These are phyloP conservation scores for Ustilago lituana DNA, from an alignment of 1,284 basidiomycete species.

Conservation along the genomic window DNA sequence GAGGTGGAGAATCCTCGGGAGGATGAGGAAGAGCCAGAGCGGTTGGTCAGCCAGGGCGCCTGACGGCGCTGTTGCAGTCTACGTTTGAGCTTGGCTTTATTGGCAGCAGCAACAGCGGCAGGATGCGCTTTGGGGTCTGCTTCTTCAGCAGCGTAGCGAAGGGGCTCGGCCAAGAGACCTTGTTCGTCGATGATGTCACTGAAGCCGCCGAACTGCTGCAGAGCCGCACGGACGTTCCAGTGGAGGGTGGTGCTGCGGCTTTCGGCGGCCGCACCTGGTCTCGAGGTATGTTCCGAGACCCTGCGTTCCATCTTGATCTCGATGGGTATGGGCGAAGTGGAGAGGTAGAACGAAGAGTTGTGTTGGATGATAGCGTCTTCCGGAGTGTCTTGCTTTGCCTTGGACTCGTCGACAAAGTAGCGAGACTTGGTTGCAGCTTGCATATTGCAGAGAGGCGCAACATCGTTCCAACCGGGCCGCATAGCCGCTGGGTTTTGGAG, in stretches of 20 bases:
- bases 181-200: constrained; percentile 12
- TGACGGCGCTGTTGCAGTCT: background rate
- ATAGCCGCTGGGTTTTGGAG: constrained; percentile 36
- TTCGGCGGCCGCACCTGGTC: constrained; percentile 4
- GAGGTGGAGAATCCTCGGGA: constrained; percentile 16
- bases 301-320: constrained; percentile 45
- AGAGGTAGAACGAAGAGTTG: constrained; percentile 28
- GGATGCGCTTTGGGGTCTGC: background rate
- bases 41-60: constrained; percentile 5
- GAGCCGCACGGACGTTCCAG: constrained; percentile 10
- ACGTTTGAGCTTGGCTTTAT: too few relatives aligned
- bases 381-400: constrained; percentile 20
- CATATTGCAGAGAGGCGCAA: constrained; percentile 33
- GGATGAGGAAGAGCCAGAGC: background rate
- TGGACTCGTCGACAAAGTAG: constrained; percentile 35
- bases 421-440: constrained; percentile 6
- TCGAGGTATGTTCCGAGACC: constrained; percentile 1
- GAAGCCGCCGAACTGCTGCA: constrained; percentile 38
- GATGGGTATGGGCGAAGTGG: constrained; percentile 9
- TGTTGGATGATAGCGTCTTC: constrained; percentile 35
- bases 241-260: background rate
- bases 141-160: background rate
- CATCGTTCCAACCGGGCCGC: constrained; percentile 47
- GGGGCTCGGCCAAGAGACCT: background rate
- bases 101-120: too few relatives aligned